Conservation (phyloP, 2,329 filamentous ascomycete species). For the Colletotrichum karsti region DNA sequence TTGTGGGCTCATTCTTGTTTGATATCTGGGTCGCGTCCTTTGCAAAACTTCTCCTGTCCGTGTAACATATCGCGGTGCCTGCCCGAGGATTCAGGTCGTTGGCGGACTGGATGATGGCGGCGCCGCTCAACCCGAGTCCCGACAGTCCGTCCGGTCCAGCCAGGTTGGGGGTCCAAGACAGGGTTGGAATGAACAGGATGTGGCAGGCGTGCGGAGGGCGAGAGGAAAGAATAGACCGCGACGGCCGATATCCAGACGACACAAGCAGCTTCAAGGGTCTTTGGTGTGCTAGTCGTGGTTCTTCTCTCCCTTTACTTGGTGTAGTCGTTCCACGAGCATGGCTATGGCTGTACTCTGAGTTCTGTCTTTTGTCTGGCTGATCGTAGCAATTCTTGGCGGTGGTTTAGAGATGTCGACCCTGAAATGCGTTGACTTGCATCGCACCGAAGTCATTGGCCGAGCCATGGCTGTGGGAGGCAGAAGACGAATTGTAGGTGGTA, state of each 20-base stretch:
- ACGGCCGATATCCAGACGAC: neutral
- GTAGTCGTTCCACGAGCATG: neutral
- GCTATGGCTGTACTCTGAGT: too few species aligned
- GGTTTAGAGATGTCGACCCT: neutral
- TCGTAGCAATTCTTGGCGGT: neutral
- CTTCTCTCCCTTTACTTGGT: slow-evolving; percentile 3
- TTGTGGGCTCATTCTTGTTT: neutral
- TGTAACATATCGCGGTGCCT: neutral
- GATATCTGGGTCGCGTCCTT: neutral
- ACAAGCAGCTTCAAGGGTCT: slow-evolving; percentile 1
- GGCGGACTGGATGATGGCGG: neutral
- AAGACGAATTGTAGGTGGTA: neutral
- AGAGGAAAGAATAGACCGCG: neutral
- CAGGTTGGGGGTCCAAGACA: slow-evolving; percentile 22
- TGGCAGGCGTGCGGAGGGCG: neutral
- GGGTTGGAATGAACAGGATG: slow-evolving; percentile 1
- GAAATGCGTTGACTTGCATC: neutral
- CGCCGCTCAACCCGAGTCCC: slow-evolving; percentile 17
- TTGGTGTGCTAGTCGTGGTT: neutral
- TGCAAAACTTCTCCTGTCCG: neutral
- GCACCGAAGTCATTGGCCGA: neutral
- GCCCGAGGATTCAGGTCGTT: slow-evolving; percentile 6
- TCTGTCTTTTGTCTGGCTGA: slow-evolving; percentile 1
- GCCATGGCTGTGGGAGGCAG: neutral
- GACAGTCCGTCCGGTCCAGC: slow-evolving; percentile 10